Conservation (phyloP, 2,329 filamentous ascomycete species). For the Penicillium occitanis region DNA sequence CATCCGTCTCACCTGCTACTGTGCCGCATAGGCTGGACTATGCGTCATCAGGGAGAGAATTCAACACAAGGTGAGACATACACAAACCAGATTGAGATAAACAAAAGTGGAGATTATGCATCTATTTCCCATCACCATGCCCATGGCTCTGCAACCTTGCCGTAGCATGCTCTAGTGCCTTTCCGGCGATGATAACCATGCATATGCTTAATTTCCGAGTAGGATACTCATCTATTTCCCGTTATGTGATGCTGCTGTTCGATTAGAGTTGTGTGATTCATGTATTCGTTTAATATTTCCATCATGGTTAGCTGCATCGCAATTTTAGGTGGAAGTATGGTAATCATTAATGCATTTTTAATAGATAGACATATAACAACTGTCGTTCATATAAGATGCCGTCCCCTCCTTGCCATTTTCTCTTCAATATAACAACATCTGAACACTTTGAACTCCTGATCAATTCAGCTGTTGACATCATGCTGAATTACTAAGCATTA, state of each 20-base stretch:
- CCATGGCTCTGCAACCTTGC: background rate
- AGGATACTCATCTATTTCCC: background rate
- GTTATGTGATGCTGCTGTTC: background rate
- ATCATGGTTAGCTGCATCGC: conserved; percentile 4
- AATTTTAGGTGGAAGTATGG: background rate
- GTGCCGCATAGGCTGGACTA: background rate
- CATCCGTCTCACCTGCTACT: background rate
- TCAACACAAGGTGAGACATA: background rate
- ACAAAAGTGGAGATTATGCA: background rate
- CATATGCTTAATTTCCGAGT: background rate
- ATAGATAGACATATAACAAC: background rate
- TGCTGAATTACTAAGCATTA: background rate
- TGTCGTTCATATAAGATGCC: background rate
- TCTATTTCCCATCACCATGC: background rate
- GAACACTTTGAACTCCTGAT: background rate
- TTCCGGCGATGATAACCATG: background rate
- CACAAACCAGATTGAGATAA: background rate
- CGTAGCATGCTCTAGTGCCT: conserved; percentile 1
- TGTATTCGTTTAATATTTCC: background rate
- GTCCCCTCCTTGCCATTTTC: background rate
- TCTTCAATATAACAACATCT: too few species aligned
- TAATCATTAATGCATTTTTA: background rate
- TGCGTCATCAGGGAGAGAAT: background rate
- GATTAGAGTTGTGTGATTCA: background rate
- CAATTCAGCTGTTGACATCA: background rate